Evolutionary conservation across 106 monocot genomes (phyloP).

Genomic region (Dendrobium nobile): DNA sequence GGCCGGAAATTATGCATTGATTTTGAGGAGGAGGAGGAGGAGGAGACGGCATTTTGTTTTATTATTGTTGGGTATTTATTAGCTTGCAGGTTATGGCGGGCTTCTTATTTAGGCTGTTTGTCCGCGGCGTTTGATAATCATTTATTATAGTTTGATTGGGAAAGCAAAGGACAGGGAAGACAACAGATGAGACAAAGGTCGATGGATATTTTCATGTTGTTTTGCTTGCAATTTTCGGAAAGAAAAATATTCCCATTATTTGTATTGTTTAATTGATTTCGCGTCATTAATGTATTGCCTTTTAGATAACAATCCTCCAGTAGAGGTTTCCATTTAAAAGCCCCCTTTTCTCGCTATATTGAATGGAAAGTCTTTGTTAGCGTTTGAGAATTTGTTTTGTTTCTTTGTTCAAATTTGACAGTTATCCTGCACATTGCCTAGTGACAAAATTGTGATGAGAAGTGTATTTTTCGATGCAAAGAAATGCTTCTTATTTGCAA

Average conservation of each 20-base stretch:
- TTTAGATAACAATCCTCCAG: neutral
- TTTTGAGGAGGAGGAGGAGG: neutral
- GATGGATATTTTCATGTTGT: neutral
- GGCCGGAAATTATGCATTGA: neutral
- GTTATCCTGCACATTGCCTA: neutral
- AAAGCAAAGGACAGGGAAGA: neutral
- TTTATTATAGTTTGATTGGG: neutral
- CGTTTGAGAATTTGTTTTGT: neutral
- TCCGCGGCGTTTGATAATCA: neutral
- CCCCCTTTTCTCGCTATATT: neutral
- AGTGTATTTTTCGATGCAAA: slow-evolving; percentile 1
- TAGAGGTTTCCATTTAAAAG: too few relatives aligned
- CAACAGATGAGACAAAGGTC: neutral
- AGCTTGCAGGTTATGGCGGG: too few relatives aligned
- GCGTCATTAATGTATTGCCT: neutral
- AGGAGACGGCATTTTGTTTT: neutral
- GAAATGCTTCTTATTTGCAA: neutral
- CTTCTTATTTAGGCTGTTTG: neutral
- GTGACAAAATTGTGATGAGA: neutral
- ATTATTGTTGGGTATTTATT: neutral
- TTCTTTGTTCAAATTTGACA: neutral
- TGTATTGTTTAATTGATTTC: neutral
- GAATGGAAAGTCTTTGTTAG: neutral
- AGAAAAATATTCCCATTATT: neutral
- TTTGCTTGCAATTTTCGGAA: neutral